These are phyloP conservation scores for Wickerhamiella shivajii DNA, from an alignment of 805 yeast genomes.

Conservation along the genomic window DNA sequence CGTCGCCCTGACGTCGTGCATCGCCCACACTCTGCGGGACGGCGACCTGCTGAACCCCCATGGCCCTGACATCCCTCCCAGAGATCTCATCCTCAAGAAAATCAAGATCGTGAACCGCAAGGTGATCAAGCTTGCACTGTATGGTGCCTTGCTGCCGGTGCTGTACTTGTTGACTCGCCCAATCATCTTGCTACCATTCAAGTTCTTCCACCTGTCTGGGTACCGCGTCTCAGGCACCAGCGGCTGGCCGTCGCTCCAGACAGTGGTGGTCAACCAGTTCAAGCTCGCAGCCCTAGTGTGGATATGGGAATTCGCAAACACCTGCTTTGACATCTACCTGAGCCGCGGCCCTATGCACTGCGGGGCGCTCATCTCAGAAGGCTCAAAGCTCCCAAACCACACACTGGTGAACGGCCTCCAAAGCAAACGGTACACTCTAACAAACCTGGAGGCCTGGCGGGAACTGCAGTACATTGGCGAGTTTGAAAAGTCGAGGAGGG, in stretches of 20 bases:
- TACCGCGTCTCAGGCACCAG: constrained; percentile 6
- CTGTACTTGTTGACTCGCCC: constrained; percentile 5
- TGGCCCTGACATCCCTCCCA: background rate
- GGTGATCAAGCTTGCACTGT: background rate
- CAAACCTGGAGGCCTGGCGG: constrained; percentile 26
- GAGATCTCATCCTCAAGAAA: background rate
- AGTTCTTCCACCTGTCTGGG: background rate
- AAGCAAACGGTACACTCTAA: constrained; percentile 14
- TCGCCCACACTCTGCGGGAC: background rate
- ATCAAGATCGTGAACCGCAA: background rate
- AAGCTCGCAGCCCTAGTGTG: constrained; percentile 14
- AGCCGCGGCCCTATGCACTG: constrained; percentile 25
- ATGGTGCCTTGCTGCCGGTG: constrained; percentile 5
- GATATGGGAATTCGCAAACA: constrained; percentile 20
- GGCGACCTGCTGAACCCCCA: background rate
- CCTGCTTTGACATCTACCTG: constrained; percentile 23
- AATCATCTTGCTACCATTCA: background rate
- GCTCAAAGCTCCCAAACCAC: constrained; percentile 24
- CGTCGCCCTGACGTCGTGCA: background rate
- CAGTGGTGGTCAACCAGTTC: background rate
- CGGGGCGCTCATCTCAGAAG: constrained; percentile 19
- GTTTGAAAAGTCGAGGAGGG: constrained; percentile 21
- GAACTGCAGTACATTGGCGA: constrained; percentile 24
- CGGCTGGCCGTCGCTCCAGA: background rate
- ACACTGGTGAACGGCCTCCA: constrained; percentile 26